Conservation (phyloP, 345 rosid genomes). For the Rhodamnia rubescens region DNA sequence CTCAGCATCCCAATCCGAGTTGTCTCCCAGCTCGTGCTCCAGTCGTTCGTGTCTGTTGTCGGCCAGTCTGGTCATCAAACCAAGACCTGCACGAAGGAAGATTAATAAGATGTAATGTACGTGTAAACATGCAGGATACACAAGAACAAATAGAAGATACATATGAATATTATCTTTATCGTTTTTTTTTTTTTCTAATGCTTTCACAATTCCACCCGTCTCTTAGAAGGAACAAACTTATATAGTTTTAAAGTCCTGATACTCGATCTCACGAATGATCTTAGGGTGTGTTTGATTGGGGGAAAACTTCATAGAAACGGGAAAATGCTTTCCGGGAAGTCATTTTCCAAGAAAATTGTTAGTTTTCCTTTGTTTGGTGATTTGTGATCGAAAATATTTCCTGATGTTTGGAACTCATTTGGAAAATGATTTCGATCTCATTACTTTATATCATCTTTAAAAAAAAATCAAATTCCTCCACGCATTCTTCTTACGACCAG, state of each 20-base stretch:
- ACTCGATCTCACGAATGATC: not conserved
- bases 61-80: slow-evolving; percentile 58
- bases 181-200: not conserved
- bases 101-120: not conserved
- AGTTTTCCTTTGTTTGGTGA: too few species aligned
- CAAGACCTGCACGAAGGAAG: slow-evolving; percentile 37
- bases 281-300: too few species aligned
- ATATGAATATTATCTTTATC: not conserved
- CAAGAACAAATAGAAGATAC: not conserved
- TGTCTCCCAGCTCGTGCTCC: slow-evolving; percentile 23
- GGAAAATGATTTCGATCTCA: too few species aligned
- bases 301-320: too few species aligned
- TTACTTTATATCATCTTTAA: too few species aligned
- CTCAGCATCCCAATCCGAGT: slow-evolving; percentile 39
- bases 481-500: too few species aligned
- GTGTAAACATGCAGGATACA: not conserved
- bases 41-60: slow-evolving; percentile 25
- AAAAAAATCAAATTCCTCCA: too few species aligned
- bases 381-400: too few species aligned
- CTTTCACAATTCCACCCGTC: not conserved
- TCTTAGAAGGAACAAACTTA: not conserved
- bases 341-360: too few species aligned
- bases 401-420: too few species aligned
- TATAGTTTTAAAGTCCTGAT: not conserved
- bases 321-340: too few species aligned